These are phyloP conservation scores for Colletotrichum salicis DNA, from an alignment of 2,329 filamentous ascomycete species.

Conservation along the genomic window DNA sequence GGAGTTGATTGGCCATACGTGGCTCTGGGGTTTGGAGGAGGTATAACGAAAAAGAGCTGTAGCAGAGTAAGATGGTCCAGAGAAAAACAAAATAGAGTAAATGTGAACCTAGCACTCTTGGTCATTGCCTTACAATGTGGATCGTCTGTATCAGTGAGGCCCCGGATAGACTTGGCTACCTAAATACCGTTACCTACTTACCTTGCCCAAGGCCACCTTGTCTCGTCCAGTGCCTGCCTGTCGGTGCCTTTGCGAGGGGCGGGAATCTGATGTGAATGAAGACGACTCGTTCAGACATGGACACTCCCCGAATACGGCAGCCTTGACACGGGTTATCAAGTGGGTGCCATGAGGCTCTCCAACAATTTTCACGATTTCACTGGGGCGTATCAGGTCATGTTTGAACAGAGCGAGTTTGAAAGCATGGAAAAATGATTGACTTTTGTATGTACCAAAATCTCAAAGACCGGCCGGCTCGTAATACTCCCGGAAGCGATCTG, in stretches of 20 bases:
- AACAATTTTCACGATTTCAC: not conserved
- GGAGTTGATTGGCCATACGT: not conserved
- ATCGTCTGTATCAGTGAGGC: not conserved
- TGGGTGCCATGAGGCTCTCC: not conserved
- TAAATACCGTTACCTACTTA: too few species aligned
- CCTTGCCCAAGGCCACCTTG: too few species aligned
- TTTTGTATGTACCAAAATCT: not conserved
- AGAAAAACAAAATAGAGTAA: not conserved
- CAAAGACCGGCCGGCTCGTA: slow-evolving; percentile 62
- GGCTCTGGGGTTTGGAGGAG: not conserved
- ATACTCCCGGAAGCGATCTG: slow-evolving; percentile 78
- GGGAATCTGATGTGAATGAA: too few species aligned
- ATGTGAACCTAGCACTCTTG: not conserved
- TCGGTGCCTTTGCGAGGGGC: too few species aligned
- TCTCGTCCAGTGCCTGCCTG: too few species aligned
- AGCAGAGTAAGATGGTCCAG: not conserved
- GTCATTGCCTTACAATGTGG: not conserved
- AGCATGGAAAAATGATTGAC: not conserved
- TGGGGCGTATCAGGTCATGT: not conserved
- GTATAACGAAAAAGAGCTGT: not conserved
- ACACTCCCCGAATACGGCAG: too few species aligned
- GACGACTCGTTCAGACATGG: too few species aligned
- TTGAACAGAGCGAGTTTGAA: not conserved
- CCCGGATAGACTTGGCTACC: not conserved
- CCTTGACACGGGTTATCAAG: too few species aligned